Evolutionary conservation across 73 alveolate species (phyloP).

Genomic region (Paramecium octaurelia): DNA sequence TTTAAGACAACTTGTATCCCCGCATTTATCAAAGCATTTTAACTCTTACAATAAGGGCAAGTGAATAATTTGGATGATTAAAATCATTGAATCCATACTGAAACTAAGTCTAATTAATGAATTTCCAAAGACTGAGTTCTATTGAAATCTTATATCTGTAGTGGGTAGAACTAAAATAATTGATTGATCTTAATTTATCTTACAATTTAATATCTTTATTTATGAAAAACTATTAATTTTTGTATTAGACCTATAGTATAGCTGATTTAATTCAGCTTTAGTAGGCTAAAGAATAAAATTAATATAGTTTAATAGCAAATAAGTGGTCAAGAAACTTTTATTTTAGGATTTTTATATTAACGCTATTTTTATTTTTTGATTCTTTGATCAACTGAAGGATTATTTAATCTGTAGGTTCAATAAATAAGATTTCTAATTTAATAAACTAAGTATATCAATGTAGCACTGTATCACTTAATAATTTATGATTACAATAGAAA

Average conservation of each 20-base stretch:
- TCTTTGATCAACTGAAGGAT: no score
- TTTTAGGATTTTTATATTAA: no score
- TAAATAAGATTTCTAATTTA: no score
- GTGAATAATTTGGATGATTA: neutral
- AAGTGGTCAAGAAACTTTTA: no score
- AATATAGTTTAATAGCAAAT: no score
- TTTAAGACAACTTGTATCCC: neutral
- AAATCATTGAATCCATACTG: neutral
- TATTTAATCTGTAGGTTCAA: no score
- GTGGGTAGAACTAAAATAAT: neutral
- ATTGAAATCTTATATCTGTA: neutral
- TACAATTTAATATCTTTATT: no score
- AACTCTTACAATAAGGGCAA: neutral
- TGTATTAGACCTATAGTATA: neutral
- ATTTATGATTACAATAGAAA: no score
- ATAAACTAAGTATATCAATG: no score
- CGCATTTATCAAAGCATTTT: neutral
- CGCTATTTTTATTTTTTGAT: no score
- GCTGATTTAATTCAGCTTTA: neutral
- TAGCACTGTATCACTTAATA: no score
- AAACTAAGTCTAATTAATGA: neutral
- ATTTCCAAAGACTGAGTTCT: neutral
- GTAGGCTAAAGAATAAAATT: neutral
- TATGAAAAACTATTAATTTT: no score
- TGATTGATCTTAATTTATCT: neutral